Conservation (phyloP, 345 rosid genomes). For the Angophora floribunda region DNA sequence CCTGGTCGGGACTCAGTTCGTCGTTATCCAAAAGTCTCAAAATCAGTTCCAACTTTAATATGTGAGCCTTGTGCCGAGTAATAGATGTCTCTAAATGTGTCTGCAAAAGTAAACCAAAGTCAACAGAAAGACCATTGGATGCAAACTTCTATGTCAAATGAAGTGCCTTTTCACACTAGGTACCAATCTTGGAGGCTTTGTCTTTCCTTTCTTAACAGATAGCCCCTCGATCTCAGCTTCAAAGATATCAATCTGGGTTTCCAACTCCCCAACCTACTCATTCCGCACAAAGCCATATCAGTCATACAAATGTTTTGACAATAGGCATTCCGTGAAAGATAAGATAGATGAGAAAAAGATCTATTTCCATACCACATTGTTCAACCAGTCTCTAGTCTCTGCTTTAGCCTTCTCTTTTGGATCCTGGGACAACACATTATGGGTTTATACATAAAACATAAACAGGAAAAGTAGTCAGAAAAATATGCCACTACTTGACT, state of each 20-base stretch:
- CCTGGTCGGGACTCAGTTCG: conserved; percentile 98
- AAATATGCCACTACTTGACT: neutral
- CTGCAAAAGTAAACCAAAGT: conserved; percentile 18
- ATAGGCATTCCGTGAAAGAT: neutral
- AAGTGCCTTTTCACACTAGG: neutral
- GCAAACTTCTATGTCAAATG: neutral
- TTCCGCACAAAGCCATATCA: neutral
- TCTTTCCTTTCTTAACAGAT: conserved; percentile 96
- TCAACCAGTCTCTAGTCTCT: conserved; percentile 98
- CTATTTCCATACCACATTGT: conserved; percentile 66
- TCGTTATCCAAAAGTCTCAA: conserved; percentile 96
- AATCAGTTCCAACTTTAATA: conserved; percentile 88
- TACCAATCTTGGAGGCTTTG: conserved; percentile 96
- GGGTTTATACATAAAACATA: neutral
- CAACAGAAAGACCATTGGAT: neutral
- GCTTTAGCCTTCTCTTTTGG: conserved; percentile 99
- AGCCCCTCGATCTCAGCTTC: conserved; percentile 98
- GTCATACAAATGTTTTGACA: neutral
- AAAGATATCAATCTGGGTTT: conserved; percentile 88
- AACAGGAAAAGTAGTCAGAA: neutral
- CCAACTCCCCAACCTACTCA: conserved; percentile 85
- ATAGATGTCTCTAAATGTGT: conserved; percentile 94
- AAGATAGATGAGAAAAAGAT: neutral
- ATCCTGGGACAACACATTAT: conserved; percentile 34
- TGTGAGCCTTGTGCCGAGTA: conserved; percentile 87